phyloP scores from a whole-genome alignment of 164 flowering plant genomes.

The Cinnamomum chago region DNA sequence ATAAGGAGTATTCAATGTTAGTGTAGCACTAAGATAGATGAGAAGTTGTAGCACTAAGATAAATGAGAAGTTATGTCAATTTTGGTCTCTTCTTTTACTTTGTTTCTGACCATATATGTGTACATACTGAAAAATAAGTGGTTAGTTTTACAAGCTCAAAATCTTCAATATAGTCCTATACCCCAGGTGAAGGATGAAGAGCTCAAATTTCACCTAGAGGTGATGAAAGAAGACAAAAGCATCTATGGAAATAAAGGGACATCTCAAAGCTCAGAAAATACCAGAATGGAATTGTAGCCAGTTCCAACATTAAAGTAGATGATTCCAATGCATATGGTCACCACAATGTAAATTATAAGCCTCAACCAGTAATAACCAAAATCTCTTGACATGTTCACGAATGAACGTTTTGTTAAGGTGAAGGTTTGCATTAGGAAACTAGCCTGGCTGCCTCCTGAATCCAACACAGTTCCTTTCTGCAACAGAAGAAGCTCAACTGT shows the following conservation, averaged over 20 bases:
- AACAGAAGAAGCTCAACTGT: conserved; percentile 1
- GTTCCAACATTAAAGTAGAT: conserved; percentile 83
- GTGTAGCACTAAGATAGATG: too few species aligned
- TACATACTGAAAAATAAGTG: not conserved
- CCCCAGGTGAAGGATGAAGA: not conserved
- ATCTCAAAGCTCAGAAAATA: conserved; percentile 9
- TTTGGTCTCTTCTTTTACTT: not conserved
- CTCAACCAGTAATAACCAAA: conserved; percentile 98
- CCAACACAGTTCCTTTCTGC: conserved; percentile 93
- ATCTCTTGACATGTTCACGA: conserved; percentile 94
- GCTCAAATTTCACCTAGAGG: not conserved
- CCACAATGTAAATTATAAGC: conserved; percentile 77
- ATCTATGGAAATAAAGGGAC: not conserved
- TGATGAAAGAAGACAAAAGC: not conserved
- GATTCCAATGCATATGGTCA: conserved; percentile 86
- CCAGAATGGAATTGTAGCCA: conserved; percentile 74
- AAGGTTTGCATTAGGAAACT: conserved; percentile 83
- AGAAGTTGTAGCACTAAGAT: not conserved
- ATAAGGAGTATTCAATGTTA: not conserved
- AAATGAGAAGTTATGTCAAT: too few species aligned
- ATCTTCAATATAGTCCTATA: not conserved
- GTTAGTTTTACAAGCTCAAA: not conserved
- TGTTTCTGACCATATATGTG: not conserved
- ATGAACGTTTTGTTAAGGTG: conserved; percentile 78
- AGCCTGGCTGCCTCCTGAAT: conserved; percentile 91